Evolutionary conservation across 1,284 basidiomycete species (phyloP).

Genomic region (Flammula alnicola): DNA sequence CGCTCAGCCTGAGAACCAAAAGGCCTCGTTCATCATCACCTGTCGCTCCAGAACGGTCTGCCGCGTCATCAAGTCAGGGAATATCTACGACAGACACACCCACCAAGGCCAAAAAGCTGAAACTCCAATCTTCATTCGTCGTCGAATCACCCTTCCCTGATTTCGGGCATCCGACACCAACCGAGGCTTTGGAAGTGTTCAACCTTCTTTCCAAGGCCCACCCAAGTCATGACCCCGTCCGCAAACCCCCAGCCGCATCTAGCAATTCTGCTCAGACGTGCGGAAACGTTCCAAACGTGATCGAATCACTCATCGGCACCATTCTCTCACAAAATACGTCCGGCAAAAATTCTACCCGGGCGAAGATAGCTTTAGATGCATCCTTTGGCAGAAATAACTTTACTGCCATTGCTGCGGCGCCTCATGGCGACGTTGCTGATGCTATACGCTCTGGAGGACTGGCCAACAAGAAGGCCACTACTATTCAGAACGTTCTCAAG

Average conservation of each 20-base stretch:
- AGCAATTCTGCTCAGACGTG: constrained; percentile 54
- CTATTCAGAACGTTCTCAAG: constrained; percentile 63
- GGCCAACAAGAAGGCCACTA: constrained; percentile 74
- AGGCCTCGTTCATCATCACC: constrained; percentile 14
- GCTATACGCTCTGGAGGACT: constrained; percentile 74
- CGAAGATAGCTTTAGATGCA: constrained; percentile 62
- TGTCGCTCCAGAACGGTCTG: not conserved
- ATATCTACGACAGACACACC: constrained; percentile 7
- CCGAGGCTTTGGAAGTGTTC: constrained; percentile 53
- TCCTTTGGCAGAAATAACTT: constrained; percentile 68
- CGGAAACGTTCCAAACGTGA: constrained; percentile 63
- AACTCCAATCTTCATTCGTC: constrained; percentile 49
- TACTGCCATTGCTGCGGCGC: constrained; percentile 58
- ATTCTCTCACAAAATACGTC: constrained; percentile 81
- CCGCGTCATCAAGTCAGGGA: constrained; percentile 5
- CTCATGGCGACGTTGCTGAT: constrained; percentile 55
- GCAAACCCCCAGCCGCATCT: constrained; percentile 26
- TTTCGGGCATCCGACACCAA: constrained; percentile 52
- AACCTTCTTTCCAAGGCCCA: constrained; percentile 45
- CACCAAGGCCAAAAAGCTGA: constrained; percentile 52
- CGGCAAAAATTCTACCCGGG: constrained; percentile 62
- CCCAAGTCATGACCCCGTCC: constrained; percentile 28
- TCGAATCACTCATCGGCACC: constrained; percentile 74
- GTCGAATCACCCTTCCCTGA: constrained; percentile 58
- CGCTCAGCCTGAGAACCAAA: constrained; percentile 11